Percentiles rank a stretch among this genome's conserved stretches.
These are phyloP conservation scores for Elaphomyces granulatus DNA, from an alignment of 495 filamentous ascomycete genomes.

Conservation along the genomic window DNA sequence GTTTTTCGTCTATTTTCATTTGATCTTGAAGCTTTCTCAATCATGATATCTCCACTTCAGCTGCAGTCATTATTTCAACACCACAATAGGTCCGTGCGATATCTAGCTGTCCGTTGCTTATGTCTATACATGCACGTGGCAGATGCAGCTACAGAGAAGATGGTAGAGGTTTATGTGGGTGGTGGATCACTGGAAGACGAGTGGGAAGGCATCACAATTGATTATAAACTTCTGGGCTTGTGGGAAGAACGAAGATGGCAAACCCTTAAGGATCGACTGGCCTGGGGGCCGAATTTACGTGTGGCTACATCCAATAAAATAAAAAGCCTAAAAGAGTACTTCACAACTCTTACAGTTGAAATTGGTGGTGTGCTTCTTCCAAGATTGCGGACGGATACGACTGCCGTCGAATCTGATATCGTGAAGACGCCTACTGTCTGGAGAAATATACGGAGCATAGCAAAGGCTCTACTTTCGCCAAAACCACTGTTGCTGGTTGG, in stretches of 20 bases:
- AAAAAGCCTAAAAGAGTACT: slow-evolving; percentile 22
- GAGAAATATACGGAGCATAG: slow-evolving; percentile 53
- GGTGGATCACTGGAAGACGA: slow-evolving; percentile 45
- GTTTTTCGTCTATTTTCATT: slow-evolving; percentile 64
- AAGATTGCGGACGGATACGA: slow-evolving; percentile 38
- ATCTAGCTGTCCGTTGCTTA: slow-evolving; percentile 67
- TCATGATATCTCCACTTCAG: slow-evolving; percentile 45
- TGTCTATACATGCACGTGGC: slow-evolving; percentile 66
- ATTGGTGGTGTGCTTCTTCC: slow-evolving; percentile 55
- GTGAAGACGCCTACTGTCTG: slow-evolving; percentile 58
- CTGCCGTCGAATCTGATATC: slow-evolving; percentile 34
- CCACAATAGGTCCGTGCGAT: slow-evolving; percentile 46
- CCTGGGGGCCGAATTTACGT: not conserved
- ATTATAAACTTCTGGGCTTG: slow-evolving; percentile 72
- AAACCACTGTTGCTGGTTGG: slow-evolving; percentile 71
- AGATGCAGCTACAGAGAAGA: slow-evolving; percentile 57
- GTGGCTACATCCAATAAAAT: not conserved
- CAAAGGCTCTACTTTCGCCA: slow-evolving; percentile 43
- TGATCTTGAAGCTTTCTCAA: slow-evolving; percentile 49
- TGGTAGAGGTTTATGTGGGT: slow-evolving; percentile 49
- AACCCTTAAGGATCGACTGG: slow-evolving; percentile 15
- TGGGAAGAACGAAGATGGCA: slow-evolving; percentile 53
- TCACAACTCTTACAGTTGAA: slow-evolving; percentile 38
- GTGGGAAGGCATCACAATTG: slow-evolving; percentile 64
- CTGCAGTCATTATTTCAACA: slow-evolving; percentile 56